Evolutionary conservation across 257 asterid species (phyloP).

Genomic region (Penstemon eatonii): DNA sequence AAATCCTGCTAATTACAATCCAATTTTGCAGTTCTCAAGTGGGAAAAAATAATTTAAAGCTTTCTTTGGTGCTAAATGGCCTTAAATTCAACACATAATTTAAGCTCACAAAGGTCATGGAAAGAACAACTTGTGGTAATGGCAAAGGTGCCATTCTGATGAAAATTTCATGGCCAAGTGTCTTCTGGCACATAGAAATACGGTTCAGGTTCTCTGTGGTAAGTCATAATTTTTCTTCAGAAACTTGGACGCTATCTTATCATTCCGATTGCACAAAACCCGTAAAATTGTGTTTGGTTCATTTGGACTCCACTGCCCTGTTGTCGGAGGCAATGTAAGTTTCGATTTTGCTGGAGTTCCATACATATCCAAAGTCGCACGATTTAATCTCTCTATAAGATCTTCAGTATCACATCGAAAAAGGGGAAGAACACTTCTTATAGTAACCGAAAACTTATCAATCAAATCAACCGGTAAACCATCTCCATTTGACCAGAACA

Average conservation of each 20-base stretch:
- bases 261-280: conserved; percentile 74
- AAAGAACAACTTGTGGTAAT: background rate
- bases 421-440: conserved; percentile 56
- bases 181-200: background rate
- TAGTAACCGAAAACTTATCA: conserved; percentile 48
- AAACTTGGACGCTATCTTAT: conserved; percentile 68
- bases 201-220: conserved; percentile 46
- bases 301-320: conserved; percentile 71
- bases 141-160: background rate
- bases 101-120: background rate
- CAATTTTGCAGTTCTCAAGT: background rate
- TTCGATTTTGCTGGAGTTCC: conserved; percentile 46
- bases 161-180: background rate
- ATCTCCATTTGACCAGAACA: conserved; percentile 94
- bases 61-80: background rate
- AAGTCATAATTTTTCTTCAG: conserved; percentile 64
- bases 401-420: conserved; percentile 47
- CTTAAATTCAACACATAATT: background rate
- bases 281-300: conserved; percentile 75
- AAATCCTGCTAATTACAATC: background rate
- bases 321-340: conserved; percentile 69
- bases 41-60: background rate
- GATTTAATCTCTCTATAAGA: conserved; percentile 58
- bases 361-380: conserved; percentile 27
- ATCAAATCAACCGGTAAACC: conserved; percentile 85